phyloP scores from a whole-genome alignment of 495 filamentous ascomycete species.

The Mytilinidion resinicola region DNA sequence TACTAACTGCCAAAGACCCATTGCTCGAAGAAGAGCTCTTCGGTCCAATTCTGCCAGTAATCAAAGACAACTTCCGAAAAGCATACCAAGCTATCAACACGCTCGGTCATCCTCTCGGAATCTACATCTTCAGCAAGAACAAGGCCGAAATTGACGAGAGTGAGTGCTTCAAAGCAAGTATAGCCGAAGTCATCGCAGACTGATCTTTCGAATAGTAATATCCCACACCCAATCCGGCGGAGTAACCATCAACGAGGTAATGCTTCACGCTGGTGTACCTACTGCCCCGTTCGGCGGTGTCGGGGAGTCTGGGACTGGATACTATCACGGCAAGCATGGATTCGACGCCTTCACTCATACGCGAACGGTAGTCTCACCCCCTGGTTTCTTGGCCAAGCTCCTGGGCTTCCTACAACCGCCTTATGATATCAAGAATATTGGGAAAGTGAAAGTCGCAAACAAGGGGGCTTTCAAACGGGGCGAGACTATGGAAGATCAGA shows the following conservation, averaged over 20 bases:
- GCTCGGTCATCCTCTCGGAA: background rate
- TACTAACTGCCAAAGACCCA: background rate
- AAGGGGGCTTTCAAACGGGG: slow-evolving; percentile 13
- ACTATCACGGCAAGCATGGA: slow-evolving; percentile 24
- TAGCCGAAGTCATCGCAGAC: background rate
- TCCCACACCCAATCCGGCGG: slow-evolving; percentile 22
- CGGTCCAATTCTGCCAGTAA: slow-evolving; percentile 4
- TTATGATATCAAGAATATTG: background rate
- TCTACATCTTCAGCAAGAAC: slow-evolving; percentile 5
- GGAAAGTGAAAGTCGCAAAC: slow-evolving; percentile 4
- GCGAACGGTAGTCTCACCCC: slow-evolving; percentile 21
- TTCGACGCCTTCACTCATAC: slow-evolving; percentile 27
- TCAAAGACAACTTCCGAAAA: slow-evolving; percentile 1
- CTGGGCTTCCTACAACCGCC: background rate
- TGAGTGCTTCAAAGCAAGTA: background rate
- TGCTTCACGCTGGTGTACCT: slow-evolving; percentile 12
- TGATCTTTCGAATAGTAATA: background rate
- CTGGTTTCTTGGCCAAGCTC: slow-evolving; percentile 14
- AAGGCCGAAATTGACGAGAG: background rate
- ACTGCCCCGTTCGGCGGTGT: slow-evolving; percentile 27
- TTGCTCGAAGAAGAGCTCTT: slow-evolving; percentile 11
- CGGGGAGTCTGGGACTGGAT: slow-evolving; percentile 17
- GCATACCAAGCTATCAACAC: background rate
- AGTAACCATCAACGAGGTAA: slow-evolving; percentile 21
- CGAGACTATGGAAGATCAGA: slow-evolving; percentile 19